phyloP scores from a whole-genome alignment of 768 basidiomycete genomes.

The Pleurotus tuoliensis region DNA sequence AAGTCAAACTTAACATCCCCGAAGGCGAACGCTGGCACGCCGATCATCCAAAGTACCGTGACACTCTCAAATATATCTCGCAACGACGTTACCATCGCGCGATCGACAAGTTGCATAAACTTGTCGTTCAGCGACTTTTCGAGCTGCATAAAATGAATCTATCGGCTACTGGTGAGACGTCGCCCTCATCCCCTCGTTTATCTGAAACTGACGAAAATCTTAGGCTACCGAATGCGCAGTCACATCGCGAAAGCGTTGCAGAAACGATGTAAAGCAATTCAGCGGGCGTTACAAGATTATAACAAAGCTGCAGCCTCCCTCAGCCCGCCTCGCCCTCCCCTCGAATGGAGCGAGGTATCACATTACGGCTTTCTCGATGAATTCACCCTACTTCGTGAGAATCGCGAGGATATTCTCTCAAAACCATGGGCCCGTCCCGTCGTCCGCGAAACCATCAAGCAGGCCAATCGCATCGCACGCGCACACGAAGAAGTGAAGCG shows the following conservation, averaged over 20 bases:
- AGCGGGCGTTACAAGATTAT: constrained; percentile 22
- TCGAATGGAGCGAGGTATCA: constrained; percentile 21
- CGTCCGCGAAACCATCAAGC: constrained; percentile 18
- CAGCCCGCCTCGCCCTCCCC: constrained; percentile 15
- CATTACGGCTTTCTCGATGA: constrained; percentile 12
- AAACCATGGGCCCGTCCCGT: constrained; percentile 21
- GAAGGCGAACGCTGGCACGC: constrained; percentile 20
- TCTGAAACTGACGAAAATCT: neutral
- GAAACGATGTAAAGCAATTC: constrained; percentile 23
- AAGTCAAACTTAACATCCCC: constrained; percentile 20
- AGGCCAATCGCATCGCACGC: constrained; percentile 13
- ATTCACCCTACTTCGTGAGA: constrained; percentile 24
- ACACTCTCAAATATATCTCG: constrained; percentile 13
- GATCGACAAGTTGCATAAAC: constrained; percentile 27
- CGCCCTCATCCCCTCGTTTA: constrained; percentile 7
- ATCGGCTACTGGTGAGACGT: constrained; percentile 25
- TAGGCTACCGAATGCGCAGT: constrained; percentile 25
- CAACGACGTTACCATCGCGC: constrained; percentile 14
- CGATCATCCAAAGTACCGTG: constrained; percentile 18
- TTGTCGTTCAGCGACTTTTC: constrained; percentile 31
- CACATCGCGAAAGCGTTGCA: constrained; percentile 28
- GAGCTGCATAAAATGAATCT: constrained; percentile 35
- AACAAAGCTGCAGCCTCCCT: constrained; percentile 22
- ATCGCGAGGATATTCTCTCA: constrained; percentile 17
- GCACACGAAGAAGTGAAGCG: constrained; percentile 18